Evolutionary conservation across 306 rosid genomes (phyloP).

Genomic region (Acacia confusa): DNA sequence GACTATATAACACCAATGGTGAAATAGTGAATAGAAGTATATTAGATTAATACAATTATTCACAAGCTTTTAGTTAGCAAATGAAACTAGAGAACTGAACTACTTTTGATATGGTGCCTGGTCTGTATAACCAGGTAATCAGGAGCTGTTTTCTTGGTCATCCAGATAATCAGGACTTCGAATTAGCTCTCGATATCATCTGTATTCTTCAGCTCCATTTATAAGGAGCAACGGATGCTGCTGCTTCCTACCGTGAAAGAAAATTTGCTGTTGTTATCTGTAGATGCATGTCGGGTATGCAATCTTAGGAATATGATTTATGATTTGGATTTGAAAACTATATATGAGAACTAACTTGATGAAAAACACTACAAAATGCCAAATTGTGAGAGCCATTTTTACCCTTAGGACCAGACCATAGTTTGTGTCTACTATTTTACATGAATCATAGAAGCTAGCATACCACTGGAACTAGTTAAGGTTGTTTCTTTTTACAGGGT

Average conservation of each 20-base stretch:
- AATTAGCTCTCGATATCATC: neutral
- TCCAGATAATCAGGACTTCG: neutral
- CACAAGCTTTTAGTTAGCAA: neutral
- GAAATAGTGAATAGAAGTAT: neutral
- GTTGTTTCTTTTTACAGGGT: constrained; percentile 49
- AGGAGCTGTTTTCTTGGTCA: neutral
- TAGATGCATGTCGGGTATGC: neutral
- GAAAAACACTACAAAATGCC: neutral
- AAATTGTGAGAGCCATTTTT: neutral
- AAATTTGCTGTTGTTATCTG: neutral
- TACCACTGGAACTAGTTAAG: constrained; percentile 18
- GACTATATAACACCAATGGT: neutral
- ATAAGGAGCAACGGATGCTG: neutral
- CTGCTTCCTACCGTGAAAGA: neutral
- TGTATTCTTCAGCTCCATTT: neutral
- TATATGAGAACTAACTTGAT: neutral
- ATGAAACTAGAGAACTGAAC: neutral
- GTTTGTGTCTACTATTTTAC: neutral
- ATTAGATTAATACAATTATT: neutral
- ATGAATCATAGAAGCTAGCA: neutral
- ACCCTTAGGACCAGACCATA: neutral
- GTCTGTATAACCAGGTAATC: neutral
- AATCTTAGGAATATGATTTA: neutral
- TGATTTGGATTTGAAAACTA: neutral
- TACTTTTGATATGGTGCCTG: neutral